Percentiles rank a stretch among this genome's conserved stretches.
phyloP scores from a whole-genome alignment of 495 filamentous ascomycete genomes.

The Xanthoparmelia taractica region DNA sequence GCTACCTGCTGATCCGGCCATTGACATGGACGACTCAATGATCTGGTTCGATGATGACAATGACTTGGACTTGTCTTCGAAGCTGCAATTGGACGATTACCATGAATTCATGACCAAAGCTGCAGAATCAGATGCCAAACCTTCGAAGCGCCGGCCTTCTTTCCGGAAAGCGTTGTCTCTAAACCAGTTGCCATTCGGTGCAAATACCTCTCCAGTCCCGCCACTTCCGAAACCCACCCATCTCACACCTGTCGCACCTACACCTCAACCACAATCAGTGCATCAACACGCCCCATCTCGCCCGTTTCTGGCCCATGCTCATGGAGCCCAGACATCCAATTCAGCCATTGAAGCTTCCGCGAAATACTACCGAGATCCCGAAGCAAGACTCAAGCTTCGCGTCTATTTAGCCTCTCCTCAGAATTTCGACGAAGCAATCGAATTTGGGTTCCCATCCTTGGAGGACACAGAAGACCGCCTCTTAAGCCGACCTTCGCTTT shows the following conservation, averaged over 20 bases:
- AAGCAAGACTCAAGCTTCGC: conserved; percentile 76
- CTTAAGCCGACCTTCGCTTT: conserved; percentile 20
- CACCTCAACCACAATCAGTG: conserved; percentile 13
- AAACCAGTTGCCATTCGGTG: conserved; percentile 24
- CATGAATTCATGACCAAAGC: conserved; percentile 38
- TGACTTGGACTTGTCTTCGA: conserved; percentile 56
- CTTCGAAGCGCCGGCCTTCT: conserved; percentile 30
- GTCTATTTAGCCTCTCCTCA: conserved; percentile 87
- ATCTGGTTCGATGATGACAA: conserved; percentile 75
- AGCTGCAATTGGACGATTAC: conserved; percentile 42
- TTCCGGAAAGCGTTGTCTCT: conserved; percentile 46
- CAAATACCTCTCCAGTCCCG: conserved; percentile 21
- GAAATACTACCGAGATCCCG: conserved; percentile 82
- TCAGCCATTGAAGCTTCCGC: conserved; percentile 63
- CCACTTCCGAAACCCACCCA: conserved; percentile 21
- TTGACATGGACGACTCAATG: conserved; percentile 47
- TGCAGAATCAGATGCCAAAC: conserved; percentile 23
- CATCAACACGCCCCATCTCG: conserved; percentile 36
- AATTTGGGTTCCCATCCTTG: conserved; percentile 79
- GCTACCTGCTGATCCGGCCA: conserved; percentile 28
- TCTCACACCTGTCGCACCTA: conserved; percentile 17
- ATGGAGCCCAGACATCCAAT: conserved; percentile 38
- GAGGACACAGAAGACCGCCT: conserved; percentile 34
- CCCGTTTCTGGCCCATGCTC: conserved; percentile 27
- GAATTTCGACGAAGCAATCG: conserved; percentile 91